Base-by-base conservation (phyloP, 768 basidiomycete species). In the Suillus subaureus region DNA sequence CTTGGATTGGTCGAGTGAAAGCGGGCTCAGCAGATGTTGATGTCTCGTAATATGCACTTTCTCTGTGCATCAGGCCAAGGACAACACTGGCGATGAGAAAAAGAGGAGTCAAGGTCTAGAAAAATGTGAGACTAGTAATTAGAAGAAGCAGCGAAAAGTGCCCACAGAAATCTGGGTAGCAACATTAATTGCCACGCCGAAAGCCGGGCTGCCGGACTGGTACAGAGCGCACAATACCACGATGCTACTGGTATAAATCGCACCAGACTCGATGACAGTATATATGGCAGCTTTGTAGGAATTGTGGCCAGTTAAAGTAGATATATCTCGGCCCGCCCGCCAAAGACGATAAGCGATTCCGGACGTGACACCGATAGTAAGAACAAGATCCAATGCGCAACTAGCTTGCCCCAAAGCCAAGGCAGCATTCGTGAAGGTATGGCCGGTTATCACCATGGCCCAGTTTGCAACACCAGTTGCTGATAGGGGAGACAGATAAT, bases 251-350 rank as follows among this genome's bases (percentile, higher is more conserved):
- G 70, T 66, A 39, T 67, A 69, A 12, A 71, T 28, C 3, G 61
- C 70, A 23, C 70, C 70, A 16, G 66, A 71, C 61, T 69, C 70
- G 40, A 71, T 61, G 43, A 69, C 39, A 18, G 66, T 67, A 64
- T 62, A 67, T 6, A 71, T 69, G 13, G 68, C 37, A 6, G 62
- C 42, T 23, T 45, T 45, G 61, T 71, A 71, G 28, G 26, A 33
- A 54, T 61, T 37, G 21, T 54, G 15, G 23, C 28, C 23, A 2
- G 54, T 9, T 15, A 54, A 33, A 6, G 8, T 8, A 23, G 2
- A 23, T 28, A 42, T 40, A 18, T 52, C 43, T 31, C 40, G 54
- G 12, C 64, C 61, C 56, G 61, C 57, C 23, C 52, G 57, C 70
- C 70, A 70, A 47, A 70, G 52, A 40, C 62, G 37, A 31, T 58